A percentile compares a stretch with the other conserved stretches of the same genome.
These are phyloP conservation scores for Megacollybia platyphylla DNA, from an alignment of 1,284 basidiomycete genomes.

Conservation along the genomic window DNA sequence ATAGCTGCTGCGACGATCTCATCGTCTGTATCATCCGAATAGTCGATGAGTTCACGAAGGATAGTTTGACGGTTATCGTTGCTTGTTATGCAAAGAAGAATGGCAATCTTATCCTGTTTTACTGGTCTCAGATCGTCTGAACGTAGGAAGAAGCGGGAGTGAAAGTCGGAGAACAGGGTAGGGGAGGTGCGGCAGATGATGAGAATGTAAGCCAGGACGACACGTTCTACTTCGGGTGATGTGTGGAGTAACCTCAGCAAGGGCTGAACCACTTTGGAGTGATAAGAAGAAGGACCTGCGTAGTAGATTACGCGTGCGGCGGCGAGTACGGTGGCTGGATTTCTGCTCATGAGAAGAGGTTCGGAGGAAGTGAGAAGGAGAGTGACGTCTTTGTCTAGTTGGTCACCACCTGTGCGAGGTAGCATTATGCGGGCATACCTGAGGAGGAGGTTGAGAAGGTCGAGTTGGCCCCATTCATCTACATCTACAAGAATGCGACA, in stretches of 20 bases:
- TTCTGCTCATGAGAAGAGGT: conserved; percentile 73
- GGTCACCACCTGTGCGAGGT: conserved; percentile 42
- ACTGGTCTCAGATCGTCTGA: conserved; percentile 50
- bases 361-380: conserved; percentile 64
- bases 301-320: conserved; percentile 67
- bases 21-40: conserved; percentile 63
- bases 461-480: conserved; percentile 93
- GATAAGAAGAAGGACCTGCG: conserved; percentile 45
- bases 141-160: conserved; percentile 58
- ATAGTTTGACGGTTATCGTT: conserved; percentile 58
- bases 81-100: conserved; percentile 54
- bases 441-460: conserved; percentile 67
- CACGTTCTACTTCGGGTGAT: conserved; percentile 58
- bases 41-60: conserved; percentile 74
- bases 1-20: conserved; percentile 61
- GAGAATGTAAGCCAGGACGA: conserved; percentile 61
- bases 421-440: conserved; percentile 83
- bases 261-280: conserved; percentile 46
- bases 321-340: conserved; percentile 75
- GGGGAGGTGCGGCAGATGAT: conserved; percentile 49
- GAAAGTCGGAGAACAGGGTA: conserved; percentile 44
- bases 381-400: conserved; percentile 65
- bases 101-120: conserved; percentile 64
- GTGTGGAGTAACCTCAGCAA: conserved; percentile 54
- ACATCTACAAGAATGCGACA: conserved; percentile 80